A percentile compares a stretch with the other conserved stretches of the same genome.
Evolutionary conservation across 1,284 basidiomycete genomes (phyloP).

Genomic region (Boletus sp.): DNA sequence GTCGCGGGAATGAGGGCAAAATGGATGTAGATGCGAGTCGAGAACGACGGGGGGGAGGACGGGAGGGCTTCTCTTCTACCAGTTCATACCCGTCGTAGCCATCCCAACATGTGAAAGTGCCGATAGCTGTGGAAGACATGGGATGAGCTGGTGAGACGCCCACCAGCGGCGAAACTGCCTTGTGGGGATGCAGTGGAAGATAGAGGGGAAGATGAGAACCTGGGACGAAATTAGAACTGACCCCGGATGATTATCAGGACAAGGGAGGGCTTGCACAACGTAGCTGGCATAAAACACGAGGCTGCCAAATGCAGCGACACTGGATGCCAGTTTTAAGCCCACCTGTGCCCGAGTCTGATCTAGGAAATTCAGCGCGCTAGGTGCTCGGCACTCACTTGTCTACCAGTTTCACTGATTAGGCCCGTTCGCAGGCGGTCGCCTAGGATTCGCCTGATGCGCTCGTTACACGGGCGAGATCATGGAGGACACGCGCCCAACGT

Average conservation of each 20-base stretch:
- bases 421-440: too few species aligned
- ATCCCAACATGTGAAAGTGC: conserved; percentile 39
- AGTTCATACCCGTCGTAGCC: conserved; percentile 34
- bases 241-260: conserved; percentile 34
- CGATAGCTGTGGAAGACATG: conserved; percentile 32
- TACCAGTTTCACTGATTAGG: too few species aligned
- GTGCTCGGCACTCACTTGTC: neutral
- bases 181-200: conserved; percentile 21
- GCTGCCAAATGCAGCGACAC: conserved; percentile 31
- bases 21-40: conserved; percentile 22
- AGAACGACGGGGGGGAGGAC: conserved; percentile 22
- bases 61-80: conserved; percentile 18
- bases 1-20: conserved; percentile 14
- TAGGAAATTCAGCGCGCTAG: conserved; percentile 7
- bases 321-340: too few species aligned
- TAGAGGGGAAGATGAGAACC: conserved; percentile 9
- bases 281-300: conserved; percentile 34
- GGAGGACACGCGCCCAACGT: conserved; percentile 14
- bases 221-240: conserved; percentile 27
- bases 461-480: conserved; percentile 3
- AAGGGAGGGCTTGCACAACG: conserved; percentile 17
- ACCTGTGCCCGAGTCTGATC: conserved; percentile 12
- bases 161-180: conserved; percentile 13
- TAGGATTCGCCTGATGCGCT: neutral
- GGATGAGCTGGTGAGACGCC: conserved; percentile 14